phyloP scores from a whole-genome alignment of 1,284 basidiomycete genomes.

The Ceratobasidium sp. region DNA sequence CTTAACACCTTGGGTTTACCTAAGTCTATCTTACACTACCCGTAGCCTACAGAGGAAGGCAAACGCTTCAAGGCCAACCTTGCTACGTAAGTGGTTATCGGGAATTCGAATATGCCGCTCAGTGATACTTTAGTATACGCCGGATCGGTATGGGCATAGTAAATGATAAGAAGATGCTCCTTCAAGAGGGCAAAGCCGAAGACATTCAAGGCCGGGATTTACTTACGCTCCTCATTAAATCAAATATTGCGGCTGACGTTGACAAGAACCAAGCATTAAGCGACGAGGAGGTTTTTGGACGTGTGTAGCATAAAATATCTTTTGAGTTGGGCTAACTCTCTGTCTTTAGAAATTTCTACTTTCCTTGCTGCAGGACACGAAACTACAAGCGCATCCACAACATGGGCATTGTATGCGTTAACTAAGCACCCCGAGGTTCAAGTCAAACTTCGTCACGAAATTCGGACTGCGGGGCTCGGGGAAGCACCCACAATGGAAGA shows the following conservation, averaged over 20 bases:
- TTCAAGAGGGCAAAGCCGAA: conserved; percentile 44
- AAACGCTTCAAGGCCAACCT: conserved; percentile 2
- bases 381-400: conserved; percentile 63
- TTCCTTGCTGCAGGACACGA: conserved; percentile 64
- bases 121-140: background rate
- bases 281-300: conserved; percentile 75
- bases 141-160: conserved; percentile 37
- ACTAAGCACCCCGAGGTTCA: conserved; percentile 63
- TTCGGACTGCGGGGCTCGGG: conserved; percentile 50
- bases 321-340: background rate
- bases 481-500: conserved; percentile 55
- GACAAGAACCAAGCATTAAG: conserved; percentile 64
- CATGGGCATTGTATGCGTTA: conserved; percentile 70
- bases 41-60: conserved; percentile 6
- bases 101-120: background rate
- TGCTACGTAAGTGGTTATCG: conserved; percentile 9
- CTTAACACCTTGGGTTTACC: conserved; percentile 33
- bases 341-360: conserved; percentile 39
- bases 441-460: conserved; percentile 70
- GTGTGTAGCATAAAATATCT: conserved; percentile 58
- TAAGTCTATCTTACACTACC: conserved; percentile 42
- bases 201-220: conserved; percentile 51
- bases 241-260: conserved; percentile 67
- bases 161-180: conserved; percentile 47
- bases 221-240: conserved; percentile 62